Conservation (phyloP, 768 basidiomycete genomes). For the Phanerochaete sordida region DNA sequence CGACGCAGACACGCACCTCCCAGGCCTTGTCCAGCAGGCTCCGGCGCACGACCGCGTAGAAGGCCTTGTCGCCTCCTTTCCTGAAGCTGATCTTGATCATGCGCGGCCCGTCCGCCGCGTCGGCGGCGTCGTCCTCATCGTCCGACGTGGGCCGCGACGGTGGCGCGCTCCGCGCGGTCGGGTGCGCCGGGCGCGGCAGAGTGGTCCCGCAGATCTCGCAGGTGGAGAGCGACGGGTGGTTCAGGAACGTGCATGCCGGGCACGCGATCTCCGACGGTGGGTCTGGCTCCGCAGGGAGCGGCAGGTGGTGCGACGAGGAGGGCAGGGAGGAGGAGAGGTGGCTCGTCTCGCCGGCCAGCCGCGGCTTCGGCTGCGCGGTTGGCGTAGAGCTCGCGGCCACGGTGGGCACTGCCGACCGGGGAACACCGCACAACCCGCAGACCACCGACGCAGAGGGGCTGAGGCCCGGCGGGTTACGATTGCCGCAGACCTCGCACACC, state of each 20-base stretch:
- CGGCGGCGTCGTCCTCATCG: slow-evolving; percentile 22
- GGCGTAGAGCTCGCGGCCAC: slow-evolving; percentile 29
- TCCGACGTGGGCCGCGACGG: slow-evolving; percentile 60
- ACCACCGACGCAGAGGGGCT: slow-evolving; percentile 65
- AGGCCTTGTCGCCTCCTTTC: slow-evolving; percentile 81
- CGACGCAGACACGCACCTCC: slow-evolving; percentile 45
- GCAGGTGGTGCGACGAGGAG: slow-evolving; percentile 29
- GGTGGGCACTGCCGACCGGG: slow-evolving; percentile 33
- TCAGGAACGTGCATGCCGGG: slow-evolving; percentile 89
- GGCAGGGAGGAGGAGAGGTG: slow-evolving; percentile 39
- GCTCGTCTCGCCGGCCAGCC: slow-evolving; percentile 21
- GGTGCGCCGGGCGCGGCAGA: slow-evolving; percentile 38
- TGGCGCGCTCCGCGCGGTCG: slow-evolving; percentile 54
- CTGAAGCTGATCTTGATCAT: slow-evolving; percentile 87
- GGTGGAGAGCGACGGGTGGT: slow-evolving; percentile 63
- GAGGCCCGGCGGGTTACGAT: slow-evolving; percentile 73
- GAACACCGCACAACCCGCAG: slow-evolving; percentile 83
- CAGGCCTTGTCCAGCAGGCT: slow-evolving; percentile 70
- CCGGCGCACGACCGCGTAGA: slow-evolving; percentile 75
- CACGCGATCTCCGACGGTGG: slow-evolving; percentile 51
- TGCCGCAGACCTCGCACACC: slow-evolving; percentile 89
- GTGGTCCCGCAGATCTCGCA: slow-evolving; percentile 89
- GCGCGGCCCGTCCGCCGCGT: slow-evolving; percentile 33
- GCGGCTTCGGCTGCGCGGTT: neutral
- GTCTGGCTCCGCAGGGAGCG: slow-evolving; percentile 26